These are phyloP conservation scores for Phanerochaete carnosa DNA, from an alignment of 768 basidiomycete genomes.

Conservation along the genomic window DNA sequence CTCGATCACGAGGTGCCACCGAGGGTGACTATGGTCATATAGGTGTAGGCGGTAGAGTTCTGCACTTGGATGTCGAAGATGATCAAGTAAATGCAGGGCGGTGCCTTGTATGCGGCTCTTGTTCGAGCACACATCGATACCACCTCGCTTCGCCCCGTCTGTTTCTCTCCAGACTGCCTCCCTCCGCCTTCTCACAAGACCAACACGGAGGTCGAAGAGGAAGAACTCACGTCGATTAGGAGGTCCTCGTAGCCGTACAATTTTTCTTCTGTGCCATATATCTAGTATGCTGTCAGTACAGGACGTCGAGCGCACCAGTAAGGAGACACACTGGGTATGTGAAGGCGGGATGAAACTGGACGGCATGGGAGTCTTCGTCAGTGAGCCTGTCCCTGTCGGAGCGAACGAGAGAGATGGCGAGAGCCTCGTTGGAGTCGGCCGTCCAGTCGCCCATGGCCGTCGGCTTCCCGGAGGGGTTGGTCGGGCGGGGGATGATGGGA, in stretches of 20 bases:
- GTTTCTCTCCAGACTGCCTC: background rate
- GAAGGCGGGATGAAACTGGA: conserved; percentile 80
- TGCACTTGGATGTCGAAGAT: no score
- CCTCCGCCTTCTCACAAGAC: background rate
- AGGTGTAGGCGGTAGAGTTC: no score
- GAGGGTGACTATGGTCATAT: no score
- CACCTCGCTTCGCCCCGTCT: background rate
- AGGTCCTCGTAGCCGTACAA: conserved; percentile 92
- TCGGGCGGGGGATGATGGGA: conserved; percentile 26
- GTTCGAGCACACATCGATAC: no score
- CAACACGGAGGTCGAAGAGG: background rate
- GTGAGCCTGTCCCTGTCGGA: conserved; percentile 61
- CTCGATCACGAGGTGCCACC: no score
- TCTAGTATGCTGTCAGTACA: conserved; percentile 38
- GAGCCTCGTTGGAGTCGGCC: conserved; percentile 70
- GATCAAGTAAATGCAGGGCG: no score
- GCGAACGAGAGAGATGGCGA: conserved; percentile 56
- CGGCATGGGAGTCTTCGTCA: conserved; percentile 53
- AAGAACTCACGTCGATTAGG: conserved; percentile 61
- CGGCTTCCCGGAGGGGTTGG: background rate
- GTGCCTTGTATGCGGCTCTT: no score
- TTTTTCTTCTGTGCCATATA: conserved; percentile 95
- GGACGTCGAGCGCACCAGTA: background rate
- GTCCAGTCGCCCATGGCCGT: conserved; percentile 58
- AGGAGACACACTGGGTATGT: conserved; percentile 81